These are phyloP conservation scores for Cordyceps farinosa DNA, from an alignment of 2,329 filamentous ascomycete genomes.

Conservation along the genomic window DNA sequence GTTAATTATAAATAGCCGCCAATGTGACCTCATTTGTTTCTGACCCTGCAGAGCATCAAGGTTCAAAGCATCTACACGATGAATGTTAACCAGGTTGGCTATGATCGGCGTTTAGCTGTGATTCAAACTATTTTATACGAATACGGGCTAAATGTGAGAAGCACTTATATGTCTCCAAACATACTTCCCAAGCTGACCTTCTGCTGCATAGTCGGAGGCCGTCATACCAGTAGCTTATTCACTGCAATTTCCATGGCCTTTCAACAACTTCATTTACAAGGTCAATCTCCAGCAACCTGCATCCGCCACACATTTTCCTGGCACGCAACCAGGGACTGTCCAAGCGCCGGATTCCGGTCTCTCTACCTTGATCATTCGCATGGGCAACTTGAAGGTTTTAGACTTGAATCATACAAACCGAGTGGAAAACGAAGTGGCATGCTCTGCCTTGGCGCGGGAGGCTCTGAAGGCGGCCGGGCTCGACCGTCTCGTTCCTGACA, in stretches of 20 bases:
- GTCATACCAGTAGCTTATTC: not conserved
- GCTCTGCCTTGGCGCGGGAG: conserved; percentile 24
- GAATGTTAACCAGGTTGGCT: conserved; percentile 5
- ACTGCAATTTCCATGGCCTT: not conserved
- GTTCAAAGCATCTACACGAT: not conserved
- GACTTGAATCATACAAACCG: conserved; percentile 21
- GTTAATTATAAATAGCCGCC: not conserved
- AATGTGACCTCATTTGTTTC: not conserved
- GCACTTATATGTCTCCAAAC: not conserved
- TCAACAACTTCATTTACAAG: conserved; percentile 24
- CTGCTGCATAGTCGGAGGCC: not conserved
- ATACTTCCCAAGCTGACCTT: not conserved
- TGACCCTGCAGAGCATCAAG: too few relatives aligned
- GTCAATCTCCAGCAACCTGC: conserved; percentile 15
- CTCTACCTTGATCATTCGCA: conserved; percentile 18
- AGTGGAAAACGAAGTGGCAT: conserved; percentile 29
- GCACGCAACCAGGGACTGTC: conserved; percentile 11
- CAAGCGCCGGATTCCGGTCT: not conserved
- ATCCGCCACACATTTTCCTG: not conserved
- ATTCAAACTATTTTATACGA: not conserved
- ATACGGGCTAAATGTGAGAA: not conserved
- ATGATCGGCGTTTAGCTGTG: not conserved
- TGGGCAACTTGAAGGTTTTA: conserved; percentile 19
- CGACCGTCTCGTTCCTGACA: conserved; percentile 19
- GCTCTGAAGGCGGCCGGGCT: conserved; percentile 9